These are phyloP conservation scores for Arctium lappa DNA, from an alignment of 129 eudicot species.

Conservation along the genomic window DNA sequence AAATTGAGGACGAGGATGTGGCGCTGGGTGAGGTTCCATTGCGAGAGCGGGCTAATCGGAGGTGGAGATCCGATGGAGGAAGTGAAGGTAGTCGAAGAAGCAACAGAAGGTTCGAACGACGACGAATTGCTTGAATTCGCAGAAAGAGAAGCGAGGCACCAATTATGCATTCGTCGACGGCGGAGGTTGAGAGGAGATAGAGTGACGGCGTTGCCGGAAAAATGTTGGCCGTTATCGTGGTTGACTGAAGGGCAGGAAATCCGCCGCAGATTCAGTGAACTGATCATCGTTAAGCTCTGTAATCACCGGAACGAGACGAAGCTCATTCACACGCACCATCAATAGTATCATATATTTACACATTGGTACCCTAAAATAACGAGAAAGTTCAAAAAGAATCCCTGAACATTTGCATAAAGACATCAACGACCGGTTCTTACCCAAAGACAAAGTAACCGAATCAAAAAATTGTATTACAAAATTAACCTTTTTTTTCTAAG, in stretches of 20 bases:
- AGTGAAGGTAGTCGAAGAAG: conserved; percentile 39
- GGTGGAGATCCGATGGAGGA: conserved; percentile 54
- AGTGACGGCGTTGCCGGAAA: conserved; percentile 10
- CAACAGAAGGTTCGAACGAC: conserved; percentile 40
- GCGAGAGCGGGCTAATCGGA: conserved; percentile 21
- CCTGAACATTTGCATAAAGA: background rate
- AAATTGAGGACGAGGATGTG: conserved; percentile 63
- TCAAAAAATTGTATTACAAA: too few species aligned
- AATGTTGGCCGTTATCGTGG: background rate
- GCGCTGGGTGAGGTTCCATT: conserved; percentile 63
- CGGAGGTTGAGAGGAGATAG: conserved; percentile 1
- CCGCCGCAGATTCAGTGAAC: conserved; percentile 22
- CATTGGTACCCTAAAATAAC: background rate
- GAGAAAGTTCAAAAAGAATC: background rate
- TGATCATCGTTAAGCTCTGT: conserved; percentile 26
- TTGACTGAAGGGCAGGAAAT: conserved; percentile 17
- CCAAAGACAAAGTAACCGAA: too few species aligned
- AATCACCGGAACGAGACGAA: conserved; percentile 23
- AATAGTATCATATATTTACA: background rate
- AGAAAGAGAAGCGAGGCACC: conserved; percentile 34
- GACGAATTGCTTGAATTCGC: conserved; percentile 18
- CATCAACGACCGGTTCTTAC: background rate
- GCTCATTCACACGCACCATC: background rate
- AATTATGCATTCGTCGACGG: conserved; percentile 16
- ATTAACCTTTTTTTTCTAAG: too few species aligned